Percentiles rank a stretch among this genome's conserved stretches.
phyloP scores from a whole-genome alignment of 768 basidiomycete species.

The Plicaturopsis crispa region DNA sequence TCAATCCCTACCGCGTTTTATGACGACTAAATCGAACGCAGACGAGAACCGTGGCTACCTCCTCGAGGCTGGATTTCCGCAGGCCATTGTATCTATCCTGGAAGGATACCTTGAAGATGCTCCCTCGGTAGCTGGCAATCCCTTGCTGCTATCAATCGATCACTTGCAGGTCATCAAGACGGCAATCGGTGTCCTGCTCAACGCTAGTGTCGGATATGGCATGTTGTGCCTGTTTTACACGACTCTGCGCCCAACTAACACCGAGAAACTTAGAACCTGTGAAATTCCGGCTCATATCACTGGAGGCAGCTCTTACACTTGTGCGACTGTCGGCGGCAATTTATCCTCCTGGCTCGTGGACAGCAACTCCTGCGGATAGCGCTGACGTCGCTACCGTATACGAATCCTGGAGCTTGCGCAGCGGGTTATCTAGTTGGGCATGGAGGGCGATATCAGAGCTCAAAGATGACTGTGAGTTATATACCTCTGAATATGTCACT shows the following conservation, averaged over 20 bases:
- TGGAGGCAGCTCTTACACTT: slow-evolving; percentile 63
- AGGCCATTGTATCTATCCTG: slow-evolving; percentile 56
- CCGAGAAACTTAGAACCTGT: slow-evolving; percentile 50
- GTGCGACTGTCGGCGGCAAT: slow-evolving; percentile 59
- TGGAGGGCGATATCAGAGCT: slow-evolving; percentile 73
- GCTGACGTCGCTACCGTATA: slow-evolving; percentile 20
- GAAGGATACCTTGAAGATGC: slow-evolving; percentile 52
- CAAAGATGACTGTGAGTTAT: slow-evolving; percentile 55
- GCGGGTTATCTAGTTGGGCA: slow-evolving; percentile 63
- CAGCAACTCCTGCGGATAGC: slow-evolving; percentile 20
- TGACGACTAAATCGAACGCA: slow-evolving; percentile 21
- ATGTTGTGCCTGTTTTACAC: slow-evolving; percentile 13
- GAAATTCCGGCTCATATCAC: slow-evolving; percentile 55
- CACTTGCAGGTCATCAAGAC: slow-evolving; percentile 73
- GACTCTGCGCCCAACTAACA: slow-evolving; percentile 4
- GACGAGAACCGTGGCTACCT: slow-evolving; percentile 71
- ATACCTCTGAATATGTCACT: neutral
- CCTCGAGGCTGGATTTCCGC: slow-evolving; percentile 64
- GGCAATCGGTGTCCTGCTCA: slow-evolving; percentile 71
- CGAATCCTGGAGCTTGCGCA: slow-evolving; percentile 65
- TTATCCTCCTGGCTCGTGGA: slow-evolving; percentile 73
- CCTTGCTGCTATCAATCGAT: slow-evolving; percentile 44
- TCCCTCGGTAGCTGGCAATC: slow-evolving; percentile 27
- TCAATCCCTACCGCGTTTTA: slow-evolving; percentile 1
- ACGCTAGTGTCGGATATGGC: slow-evolving; percentile 76